These are phyloP conservation scores for Dentipellis fragilis DNA, from an alignment of 768 basidiomycete genomes.

Conservation along the genomic window DNA sequence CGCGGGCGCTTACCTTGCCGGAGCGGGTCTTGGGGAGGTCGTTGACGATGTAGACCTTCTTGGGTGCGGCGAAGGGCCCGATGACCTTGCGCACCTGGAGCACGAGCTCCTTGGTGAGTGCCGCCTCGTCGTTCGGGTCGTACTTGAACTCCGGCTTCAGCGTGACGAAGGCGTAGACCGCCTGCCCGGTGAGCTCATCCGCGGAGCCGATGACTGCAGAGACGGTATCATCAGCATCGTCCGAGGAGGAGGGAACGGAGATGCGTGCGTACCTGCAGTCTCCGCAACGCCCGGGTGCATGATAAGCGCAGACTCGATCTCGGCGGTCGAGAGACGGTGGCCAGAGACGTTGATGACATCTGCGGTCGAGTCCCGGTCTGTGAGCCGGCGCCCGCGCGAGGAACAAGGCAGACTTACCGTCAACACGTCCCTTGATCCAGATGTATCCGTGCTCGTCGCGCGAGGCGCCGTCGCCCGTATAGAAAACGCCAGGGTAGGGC, in stretches of 20 bases:
- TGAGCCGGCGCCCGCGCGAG: background rate
- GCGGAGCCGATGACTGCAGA: conserved; percentile 63
- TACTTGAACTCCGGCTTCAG: conserved; percentile 92
- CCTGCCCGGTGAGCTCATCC: conserved; percentile 87
- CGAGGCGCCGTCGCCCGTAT: conserved; percentile 95
- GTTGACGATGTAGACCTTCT: conserved; percentile 74
- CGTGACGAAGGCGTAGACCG: conserved; percentile 90
- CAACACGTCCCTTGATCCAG: conserved; percentile 97
- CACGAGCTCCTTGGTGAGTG: conserved; percentile 76
- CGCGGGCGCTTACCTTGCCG: conserved; percentile 58
- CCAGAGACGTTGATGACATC: conserved; percentile 98
- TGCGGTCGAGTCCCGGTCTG: conserved; percentile 18
- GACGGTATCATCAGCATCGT: conserved; percentile 2
- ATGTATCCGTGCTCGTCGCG: conserved; percentile 94
- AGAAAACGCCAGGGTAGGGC: conserved; percentile 87
- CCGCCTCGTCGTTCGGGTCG: conserved; percentile 57
- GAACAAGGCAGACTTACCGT: conserved; percentile 44
- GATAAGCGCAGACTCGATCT: conserved; percentile 96
- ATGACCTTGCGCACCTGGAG: conserved; percentile 97
- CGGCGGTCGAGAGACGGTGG: conserved; percentile 92
- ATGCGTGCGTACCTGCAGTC: conserved; percentile 51
- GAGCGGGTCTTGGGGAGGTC: conserved; percentile 93
- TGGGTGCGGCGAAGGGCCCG: conserved; percentile 95
- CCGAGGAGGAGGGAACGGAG: background rate
- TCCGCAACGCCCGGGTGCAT: conserved; percentile 92